Conservation (phyloP, 257 asterid genomes). For the Nicotiana paniculata region DNA sequence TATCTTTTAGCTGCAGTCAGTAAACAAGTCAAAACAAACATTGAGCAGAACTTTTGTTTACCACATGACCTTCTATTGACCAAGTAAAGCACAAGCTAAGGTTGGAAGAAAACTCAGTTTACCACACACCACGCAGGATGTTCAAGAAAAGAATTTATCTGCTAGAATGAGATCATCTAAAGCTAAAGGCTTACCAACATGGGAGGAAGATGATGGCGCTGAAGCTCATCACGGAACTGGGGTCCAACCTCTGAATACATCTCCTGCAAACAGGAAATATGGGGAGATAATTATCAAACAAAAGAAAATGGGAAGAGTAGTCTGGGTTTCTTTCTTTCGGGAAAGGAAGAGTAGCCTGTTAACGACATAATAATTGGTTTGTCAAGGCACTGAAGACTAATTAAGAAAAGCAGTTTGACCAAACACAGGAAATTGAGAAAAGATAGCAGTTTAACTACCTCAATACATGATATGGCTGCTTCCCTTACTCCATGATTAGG, state of each 20-base stretch:
- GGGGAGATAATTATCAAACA: neutral
- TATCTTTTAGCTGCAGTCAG: conserved; percentile 74
- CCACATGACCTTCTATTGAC: neutral
- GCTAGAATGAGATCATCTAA: neutral
- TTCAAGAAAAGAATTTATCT: neutral
- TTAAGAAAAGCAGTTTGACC: neutral
- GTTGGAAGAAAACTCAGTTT: neutral
- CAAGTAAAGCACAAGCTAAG: conserved; percentile 6
- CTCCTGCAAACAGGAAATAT: conserved; percentile 44
- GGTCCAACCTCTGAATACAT: conserved; percentile 90
- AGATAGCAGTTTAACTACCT: conserved; percentile 38
- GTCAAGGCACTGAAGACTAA: neutral
- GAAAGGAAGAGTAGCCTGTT: neutral
- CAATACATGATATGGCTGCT: conserved; percentile 77
- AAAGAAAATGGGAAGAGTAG: neutral
- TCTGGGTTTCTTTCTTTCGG: neutral
- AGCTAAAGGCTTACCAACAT: conserved; percentile 46
- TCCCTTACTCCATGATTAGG: conserved; percentile 91
- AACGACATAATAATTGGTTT: neutral
- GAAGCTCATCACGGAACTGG: conserved; percentile 91
- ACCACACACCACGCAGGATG: too few relatives aligned
- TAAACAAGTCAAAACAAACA: conserved; percentile 21
- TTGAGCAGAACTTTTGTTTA: neutral
- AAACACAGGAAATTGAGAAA: neutral
- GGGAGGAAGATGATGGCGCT: conserved; percentile 68